Evolutionary conservation across 2,329 filamentous ascomycete genomes (phyloP), one percentile per base, ranked within the genome.

Genomic region (Aspergillus sclerotialis): DNA sequence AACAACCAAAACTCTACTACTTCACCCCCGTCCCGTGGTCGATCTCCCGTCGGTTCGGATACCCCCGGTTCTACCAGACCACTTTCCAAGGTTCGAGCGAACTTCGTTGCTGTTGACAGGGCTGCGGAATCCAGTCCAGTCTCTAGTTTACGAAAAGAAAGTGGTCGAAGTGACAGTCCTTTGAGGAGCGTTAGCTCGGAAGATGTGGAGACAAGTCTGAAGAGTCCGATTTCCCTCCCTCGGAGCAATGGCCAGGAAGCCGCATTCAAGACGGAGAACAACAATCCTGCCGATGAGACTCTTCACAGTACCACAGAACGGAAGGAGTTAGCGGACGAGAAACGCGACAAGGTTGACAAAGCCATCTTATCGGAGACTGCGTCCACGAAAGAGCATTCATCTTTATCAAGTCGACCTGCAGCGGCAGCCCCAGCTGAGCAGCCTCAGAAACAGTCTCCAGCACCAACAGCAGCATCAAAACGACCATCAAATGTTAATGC

Each of bases 21-120:
- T 49, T 74, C 78, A 45, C 77, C 79, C 11, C n/a, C n/a, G n/a
- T 80, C 82, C 44, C 72, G 82, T 66, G 83, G 82, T 41, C 73
- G 82, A 59, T 82, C 80, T 38, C 81, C 81, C 35, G 76, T 71
- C 36, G 56, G 53, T 16, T 64, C 63, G 23, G 60, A 61, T 45
- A 58, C 58, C 45, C 60, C 59, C 41, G 60, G 49, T 38, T 59
- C 60, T 36, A 54, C 50, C 19, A 70, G 81, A 50, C 82, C 79
- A 15, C 72, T 87, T 26, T 85, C 82, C 42, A 85, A 82, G 61
- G 78, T 88, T 28, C 75, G 82, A 45, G 83, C 82, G 24, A 84
- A 69, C 55, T 89, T 89, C 55, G 74, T 89, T 33, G 76, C 82
- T 12, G 73, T 89, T 29, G 82, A 87, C 53, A 60, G 63, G 31